Base-by-base conservation (phyloP, 78 protist species). In the Monosiga brevicollis region DNA sequence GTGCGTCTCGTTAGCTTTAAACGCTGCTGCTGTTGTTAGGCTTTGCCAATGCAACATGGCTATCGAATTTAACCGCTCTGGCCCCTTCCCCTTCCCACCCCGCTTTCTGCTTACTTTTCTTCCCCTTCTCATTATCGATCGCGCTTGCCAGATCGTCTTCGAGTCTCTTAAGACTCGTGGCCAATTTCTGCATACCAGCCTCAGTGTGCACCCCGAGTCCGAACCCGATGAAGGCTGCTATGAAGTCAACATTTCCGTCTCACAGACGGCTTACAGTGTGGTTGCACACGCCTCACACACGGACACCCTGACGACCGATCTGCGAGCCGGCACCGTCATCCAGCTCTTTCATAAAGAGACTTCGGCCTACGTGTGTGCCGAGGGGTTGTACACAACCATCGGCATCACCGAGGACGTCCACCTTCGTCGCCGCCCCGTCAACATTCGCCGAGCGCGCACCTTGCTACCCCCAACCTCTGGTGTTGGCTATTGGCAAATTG, bases 341-440 rank as follows among this genome's bases (percentile, higher is more conserved):
- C 76, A 37, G 1, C 76, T 79, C n/a, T 62, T 79, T 23, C 83
- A 79, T 49, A 36, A 29, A 23, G 83, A 79, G 49, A 11, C 9
- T 36, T 42, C 37, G 23, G 83, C 36, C 32, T 79, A 38, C 40
- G 36, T 79, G 54, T 2, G 38, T 36, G 73, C 54, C 0, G 83
- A 79, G n/a, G 82, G 82, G 9, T 11, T 1, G n/a, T 77, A 23
- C 32, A 20, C 1, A 23, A n/a, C 6, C 22, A 1, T 20, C 49
- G 79, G 25, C 55, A 26, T 37, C 37, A 15, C 23, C n/a, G 80
- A 77, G 39, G 54, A 1, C 38, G 71, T 32, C 39, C 80, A 77
- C 54, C 29, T 77, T 11, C 70, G 70, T 42, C 1, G 20, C 26
- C 80, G 80, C 70, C 37, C 2, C 70, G 32, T 1, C 70, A 2